Percentiles rank a stretch among this genome's conserved stretches.
Conservation (phyloP, 192 early-diverging fungal species). For the Backusella mclennaniae region DNA sequence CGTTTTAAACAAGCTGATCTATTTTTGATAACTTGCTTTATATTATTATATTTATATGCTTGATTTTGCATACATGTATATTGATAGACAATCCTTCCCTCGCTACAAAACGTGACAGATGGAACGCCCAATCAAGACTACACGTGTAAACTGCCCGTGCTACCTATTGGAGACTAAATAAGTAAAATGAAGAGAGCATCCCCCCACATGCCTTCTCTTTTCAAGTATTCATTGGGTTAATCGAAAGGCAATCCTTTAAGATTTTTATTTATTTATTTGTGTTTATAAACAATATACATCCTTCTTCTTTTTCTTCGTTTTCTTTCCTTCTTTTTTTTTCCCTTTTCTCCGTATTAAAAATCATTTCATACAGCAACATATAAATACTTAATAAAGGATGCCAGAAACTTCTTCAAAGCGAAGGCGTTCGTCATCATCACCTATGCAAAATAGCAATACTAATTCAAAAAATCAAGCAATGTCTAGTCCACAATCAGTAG, state of each 20-base stretch:
- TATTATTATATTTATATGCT: not conserved
- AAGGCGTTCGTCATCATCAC: not conserved
- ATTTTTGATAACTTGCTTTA: not conserved
- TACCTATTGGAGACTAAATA: conserved; percentile 5
- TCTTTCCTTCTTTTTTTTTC: conserved; percentile 3
- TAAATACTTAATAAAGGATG: not conserved
- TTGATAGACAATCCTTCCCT: not conserved
- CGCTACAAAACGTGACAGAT: conserved; percentile 14
- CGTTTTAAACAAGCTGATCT: not conserved
- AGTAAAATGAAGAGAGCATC: not conserved
- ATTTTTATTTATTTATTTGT: not conserved
- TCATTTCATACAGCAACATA: not conserved
- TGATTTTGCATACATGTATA: not conserved
- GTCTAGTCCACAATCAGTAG: not conserved
- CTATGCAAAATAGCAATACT: not conserved
- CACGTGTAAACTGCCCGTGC: not conserved
- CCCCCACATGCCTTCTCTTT: not conserved
- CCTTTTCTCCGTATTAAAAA: not conserved
- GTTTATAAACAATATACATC: not conserved
- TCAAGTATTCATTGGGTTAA: not conserved
- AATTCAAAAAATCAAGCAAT: not conserved
- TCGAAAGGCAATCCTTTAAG: not conserved
- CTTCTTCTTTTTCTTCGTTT: not conserved
- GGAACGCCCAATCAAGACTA: conserved; percentile 14
- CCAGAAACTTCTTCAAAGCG: not conserved